Base-by-base conservation (phyloP, 2,329 filamentous ascomycete species). In the Ceratocystis papillata region DNA sequence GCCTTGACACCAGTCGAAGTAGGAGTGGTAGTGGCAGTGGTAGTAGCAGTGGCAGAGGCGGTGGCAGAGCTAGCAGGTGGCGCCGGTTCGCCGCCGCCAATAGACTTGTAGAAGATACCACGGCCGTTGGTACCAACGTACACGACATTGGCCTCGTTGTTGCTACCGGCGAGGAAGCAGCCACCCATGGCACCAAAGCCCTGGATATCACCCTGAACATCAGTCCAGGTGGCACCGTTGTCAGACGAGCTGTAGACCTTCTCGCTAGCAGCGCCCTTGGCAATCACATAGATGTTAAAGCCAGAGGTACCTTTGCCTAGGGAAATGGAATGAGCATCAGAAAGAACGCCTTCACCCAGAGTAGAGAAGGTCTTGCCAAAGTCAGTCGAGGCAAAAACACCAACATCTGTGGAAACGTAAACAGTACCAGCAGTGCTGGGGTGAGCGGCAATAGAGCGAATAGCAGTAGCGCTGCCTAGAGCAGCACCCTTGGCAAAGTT, bases 371-470 rank as follows among this genome's bases (percentile, higher is more conserved):
- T 76, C 3, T 72, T 71, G 4, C 81, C 83, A 45, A 74, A 82
- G 71, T 84, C 72, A 5, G 77, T 79, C 8, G 79, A 82, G 69
- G 78, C 78, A 74, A 81, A 84, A 61, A 85, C 72, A 5, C 83
- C 83, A 0, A 70, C 73, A 64, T 83, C 76, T 0, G 82, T 83
- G 0, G 81, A 82, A 1, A 81, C 81, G 73, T 79, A 83, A 61
- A 89, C 78, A 61, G 85, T 81, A 12, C 87, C 85, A 0, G 83
- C 81, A 10, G 77, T 76, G 5, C 79, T 77, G 0, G 84, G 83
- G 68, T 86, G 78, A 0, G 77, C 77, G 17, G 80, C 81, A 8
- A 88, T 77, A 44, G 80, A 78, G 48, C 83, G 83, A 66, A 87
- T 75, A 20, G 75, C 72, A 1, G 73, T 76, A 2, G 75, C 77